Conservation (phyloP, 192 early-diverging fungal genomes). For the Coemansia sp. region DNA sequence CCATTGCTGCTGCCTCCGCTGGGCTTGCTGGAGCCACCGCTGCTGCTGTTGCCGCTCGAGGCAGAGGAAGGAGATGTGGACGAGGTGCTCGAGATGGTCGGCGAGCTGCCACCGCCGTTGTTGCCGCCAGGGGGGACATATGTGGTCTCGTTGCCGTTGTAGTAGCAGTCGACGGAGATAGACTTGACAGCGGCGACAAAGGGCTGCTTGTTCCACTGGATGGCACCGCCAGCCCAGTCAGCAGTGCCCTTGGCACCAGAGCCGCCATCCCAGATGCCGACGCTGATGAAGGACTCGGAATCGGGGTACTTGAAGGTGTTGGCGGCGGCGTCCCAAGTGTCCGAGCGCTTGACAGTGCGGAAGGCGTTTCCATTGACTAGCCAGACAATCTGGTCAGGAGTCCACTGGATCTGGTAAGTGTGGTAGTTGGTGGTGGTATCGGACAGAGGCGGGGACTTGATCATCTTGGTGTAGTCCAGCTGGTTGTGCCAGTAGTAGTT, state of each 20-base stretch:
- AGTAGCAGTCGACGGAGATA: slow-evolving; percentile 57
- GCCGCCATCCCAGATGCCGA: slow-evolving; percentile 69
- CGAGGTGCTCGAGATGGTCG: not conserved
- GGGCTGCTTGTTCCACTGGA: slow-evolving; percentile 55
- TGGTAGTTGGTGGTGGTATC: slow-evolving; percentile 60
- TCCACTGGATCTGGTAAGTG: slow-evolving; percentile 60
- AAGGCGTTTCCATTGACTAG: slow-evolving; percentile 52
- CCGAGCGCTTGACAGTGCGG: slow-evolving; percentile 53
- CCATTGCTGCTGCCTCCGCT: slow-evolving; percentile 10
- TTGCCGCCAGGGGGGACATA: slow-evolving; percentile 45
- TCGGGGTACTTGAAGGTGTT: slow-evolving; percentile 55
- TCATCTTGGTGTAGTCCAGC: slow-evolving; percentile 59
- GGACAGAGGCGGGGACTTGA: slow-evolving; percentile 28
- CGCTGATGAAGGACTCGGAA: slow-evolving; percentile 49
- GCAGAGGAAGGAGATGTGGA: not conserved
- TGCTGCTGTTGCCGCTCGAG: not conserved
- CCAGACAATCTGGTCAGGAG: slow-evolving; percentile 41
- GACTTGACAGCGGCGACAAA: slow-evolving; percentile 59
- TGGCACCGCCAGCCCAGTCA: slow-evolving; percentile 63
- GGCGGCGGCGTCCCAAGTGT: slow-evolving; percentile 46
- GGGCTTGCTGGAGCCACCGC: slow-evolving; percentile 3
- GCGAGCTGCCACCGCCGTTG: slow-evolving; percentile 10
- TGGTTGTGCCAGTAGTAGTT: slow-evolving; percentile 61
- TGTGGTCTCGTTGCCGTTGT: slow-evolving; percentile 55
- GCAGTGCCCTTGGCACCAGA: slow-evolving; percentile 53